A percentile compares a stretch with the other conserved stretches of the same genome.
These are phyloP conservation scores for Pinus albicaulis DNA, from an alignment of 75 land plant species.

Conservation along the genomic window DNA sequence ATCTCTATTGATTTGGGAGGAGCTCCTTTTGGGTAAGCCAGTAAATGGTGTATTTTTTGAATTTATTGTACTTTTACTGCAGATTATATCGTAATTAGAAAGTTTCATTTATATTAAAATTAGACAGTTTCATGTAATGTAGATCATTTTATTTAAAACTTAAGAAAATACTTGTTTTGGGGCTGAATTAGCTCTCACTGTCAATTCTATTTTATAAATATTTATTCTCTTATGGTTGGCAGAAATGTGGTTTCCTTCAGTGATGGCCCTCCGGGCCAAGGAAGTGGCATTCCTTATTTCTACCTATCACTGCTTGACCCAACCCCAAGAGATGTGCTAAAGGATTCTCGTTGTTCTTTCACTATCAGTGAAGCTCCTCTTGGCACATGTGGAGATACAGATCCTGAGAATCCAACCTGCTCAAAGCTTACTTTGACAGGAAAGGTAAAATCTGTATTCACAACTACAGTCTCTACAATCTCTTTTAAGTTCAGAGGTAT, in stretches of 20 bases:
- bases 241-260: slow-evolving; percentile 95
- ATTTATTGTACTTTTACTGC: background rate
- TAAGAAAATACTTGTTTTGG: background rate
- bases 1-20: slow-evolving; percentile 58
- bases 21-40: slow-evolving; percentile 70
- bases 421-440: slow-evolving; percentile 89
- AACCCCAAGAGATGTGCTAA: slow-evolving; percentile 65
- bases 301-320: slow-evolving; percentile 89
- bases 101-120: background rate
- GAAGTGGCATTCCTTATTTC: slow-evolving; percentile 84
- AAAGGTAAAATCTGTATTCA: slow-evolving; percentile 46
- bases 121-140: background rate
- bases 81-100: background rate
- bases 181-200: background rate
- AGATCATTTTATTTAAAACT: background rate
- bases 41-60: background rate
- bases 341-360: slow-evolving; percentile 68
- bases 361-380: slow-evolving; percentile 78
- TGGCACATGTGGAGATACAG: slow-evolving; percentile 79
- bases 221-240: slow-evolving; percentile 14
- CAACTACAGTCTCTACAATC: background rate
- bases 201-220: background rate
- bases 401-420: slow-evolving; percentile 87
- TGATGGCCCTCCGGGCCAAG: slow-evolving; percentile 71
- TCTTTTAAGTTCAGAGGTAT: background rate